Conservation (phyloP, 2,329 filamentous ascomycete genomes). For the Xylaria sp. region DNA sequence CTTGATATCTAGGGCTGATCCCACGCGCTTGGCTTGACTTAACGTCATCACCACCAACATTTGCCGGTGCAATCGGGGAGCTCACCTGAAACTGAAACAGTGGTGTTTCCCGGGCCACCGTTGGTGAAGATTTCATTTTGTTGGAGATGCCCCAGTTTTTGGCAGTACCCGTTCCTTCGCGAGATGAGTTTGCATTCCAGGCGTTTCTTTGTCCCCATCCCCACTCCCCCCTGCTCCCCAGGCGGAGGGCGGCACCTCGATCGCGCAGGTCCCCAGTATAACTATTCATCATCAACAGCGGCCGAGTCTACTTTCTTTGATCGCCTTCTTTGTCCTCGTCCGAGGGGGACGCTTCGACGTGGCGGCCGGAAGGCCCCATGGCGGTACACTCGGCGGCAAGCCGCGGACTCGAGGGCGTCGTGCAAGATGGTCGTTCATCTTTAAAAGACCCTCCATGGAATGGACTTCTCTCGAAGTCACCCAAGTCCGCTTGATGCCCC, state of each 20-base stretch:
- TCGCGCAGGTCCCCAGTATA: constrained; percentile 25
- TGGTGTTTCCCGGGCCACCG: constrained; percentile 17
- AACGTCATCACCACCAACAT: neutral
- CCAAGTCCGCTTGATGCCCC: constrained; percentile 30
- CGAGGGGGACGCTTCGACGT: constrained; percentile 23
- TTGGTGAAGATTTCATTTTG: constrained; percentile 17
- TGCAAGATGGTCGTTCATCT: constrained; percentile 21
- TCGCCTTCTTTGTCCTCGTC: too few species aligned
- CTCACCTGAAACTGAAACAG: neutral
- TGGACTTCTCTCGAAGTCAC: constrained; percentile 27
- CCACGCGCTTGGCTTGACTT: neutral
- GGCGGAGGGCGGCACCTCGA: constrained; percentile 14
- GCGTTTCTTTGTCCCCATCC: constrained; percentile 27
- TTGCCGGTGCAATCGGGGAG: neutral
- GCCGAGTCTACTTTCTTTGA: constrained; percentile 33
- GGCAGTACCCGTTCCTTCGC: constrained; percentile 20
- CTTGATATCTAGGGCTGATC: neutral
- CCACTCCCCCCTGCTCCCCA: too few species aligned
- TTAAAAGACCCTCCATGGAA: constrained; percentile 37
- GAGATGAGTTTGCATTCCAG: constrained; percentile 35
- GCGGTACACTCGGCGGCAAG: constrained; percentile 18
- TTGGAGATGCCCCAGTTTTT: constrained; percentile 13
- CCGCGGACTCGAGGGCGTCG: constrained; percentile 16
- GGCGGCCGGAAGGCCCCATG: constrained; percentile 16
- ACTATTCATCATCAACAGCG: constrained; percentile 29